A percentile compares a stretch with the other conserved stretches of the same genome.
Conservation (phyloP, 176 grass and related monocot genomes). For the Hordeum vulgare region MorexV3_pseudomolecules_assembly NC_058524.1:430675012-430675511, state of each 20-base stretch:
- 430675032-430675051: constrained; percentile 93
- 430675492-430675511: not conserved
- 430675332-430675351: constrained; percentile 1
- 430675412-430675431: not conserved
- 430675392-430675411: constrained; percentile 1
- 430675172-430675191: not conserved
- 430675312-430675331: not conserved
- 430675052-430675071: constrained; percentile 30
- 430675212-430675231: not conserved
- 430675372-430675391: not conserved
- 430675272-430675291: not conserved
- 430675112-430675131: not conserved
- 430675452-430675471: not conserved
- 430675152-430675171: not conserved
- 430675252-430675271: not conserved
- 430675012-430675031: constrained; percentile 77
- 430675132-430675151: not conserved
- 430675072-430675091: not conserved
- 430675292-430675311: not conserved
- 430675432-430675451: not conserved
- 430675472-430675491: not conserved
- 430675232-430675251: not conserved
- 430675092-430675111: not conserved
- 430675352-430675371: not conserved
- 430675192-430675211: not conserved